These are phyloP conservation scores for Aspergillus nidulans DNA, from an alignment of 495 filamentous ascomycete genomes.

Conservation along the genomic window DNA sequence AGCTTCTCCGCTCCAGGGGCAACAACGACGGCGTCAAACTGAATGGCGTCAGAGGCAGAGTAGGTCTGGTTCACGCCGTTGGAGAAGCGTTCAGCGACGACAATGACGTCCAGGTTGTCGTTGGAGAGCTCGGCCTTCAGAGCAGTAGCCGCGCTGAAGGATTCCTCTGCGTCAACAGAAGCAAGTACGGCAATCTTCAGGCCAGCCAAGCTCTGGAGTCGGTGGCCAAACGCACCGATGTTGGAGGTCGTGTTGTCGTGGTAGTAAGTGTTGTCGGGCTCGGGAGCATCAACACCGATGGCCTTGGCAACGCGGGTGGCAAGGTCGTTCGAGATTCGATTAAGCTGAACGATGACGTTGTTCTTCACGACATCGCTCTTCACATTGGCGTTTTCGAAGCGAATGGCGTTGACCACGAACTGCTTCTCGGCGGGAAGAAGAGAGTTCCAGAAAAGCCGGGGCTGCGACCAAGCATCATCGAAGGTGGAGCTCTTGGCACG, in stretches of 20 bases:
- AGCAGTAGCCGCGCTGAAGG: slow-evolving; percentile 42
- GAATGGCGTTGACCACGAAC: slow-evolving; percentile 72
- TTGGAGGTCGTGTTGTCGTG: slow-evolving; percentile 63
- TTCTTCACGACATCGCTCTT: slow-evolving; percentile 46
- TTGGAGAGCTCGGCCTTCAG: slow-evolving; percentile 44
- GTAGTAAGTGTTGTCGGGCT: slow-evolving; percentile 61
- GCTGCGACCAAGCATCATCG: slow-evolving; percentile 71
- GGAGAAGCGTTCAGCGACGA: slow-evolving; percentile 59
- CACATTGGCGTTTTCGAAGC: slow-evolving; percentile 66
- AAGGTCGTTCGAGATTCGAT: slow-evolving; percentile 65
- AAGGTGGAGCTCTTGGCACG: slow-evolving; percentile 62
- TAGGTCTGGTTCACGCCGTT: slow-evolving; percentile 65
- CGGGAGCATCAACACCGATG: slow-evolving; percentile 53
- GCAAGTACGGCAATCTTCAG: slow-evolving; percentile 67
- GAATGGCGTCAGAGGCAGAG: slow-evolving; percentile 61
- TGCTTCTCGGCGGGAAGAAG: slow-evolving; percentile 66
- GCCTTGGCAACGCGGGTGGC: slow-evolving; percentile 61
- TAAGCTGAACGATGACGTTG: slow-evolving; percentile 67
- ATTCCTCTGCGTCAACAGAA: slow-evolving; percentile 32
- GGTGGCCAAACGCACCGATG: slow-evolving; percentile 56
- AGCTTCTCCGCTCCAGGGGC: slow-evolving; percentile 53
- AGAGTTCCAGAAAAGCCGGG: slow-evolving; percentile 74
- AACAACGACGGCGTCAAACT: slow-evolving; percentile 67
- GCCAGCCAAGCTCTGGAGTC: slow-evolving; percentile 55
- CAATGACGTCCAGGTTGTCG: slow-evolving; percentile 49